These are phyloP conservation scores for Phaseolus coccineus DNA, from an alignment of 331 rosid genomes.

Conservation along the genomic window DNA sequence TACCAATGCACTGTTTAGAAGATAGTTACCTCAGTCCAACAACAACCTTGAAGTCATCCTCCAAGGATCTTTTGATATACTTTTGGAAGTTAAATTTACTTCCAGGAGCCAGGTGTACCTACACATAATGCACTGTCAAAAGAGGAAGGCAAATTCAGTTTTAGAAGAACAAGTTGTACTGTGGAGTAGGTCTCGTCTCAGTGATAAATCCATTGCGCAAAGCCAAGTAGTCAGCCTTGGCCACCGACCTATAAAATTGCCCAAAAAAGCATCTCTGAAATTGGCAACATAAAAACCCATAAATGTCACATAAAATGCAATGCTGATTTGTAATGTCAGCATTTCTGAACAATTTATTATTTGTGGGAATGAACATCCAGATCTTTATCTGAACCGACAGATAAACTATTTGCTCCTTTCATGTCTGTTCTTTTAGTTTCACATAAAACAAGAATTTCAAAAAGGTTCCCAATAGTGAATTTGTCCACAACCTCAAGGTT, in stretches of 20 bases:
- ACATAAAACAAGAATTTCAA: no score
- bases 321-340: no score
- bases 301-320: no score
- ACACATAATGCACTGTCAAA: conserved; percentile 41
- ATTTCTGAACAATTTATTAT: no score
- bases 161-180: conserved; percentile 21
- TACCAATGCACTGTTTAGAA: background rate
- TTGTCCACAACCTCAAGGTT: no score
- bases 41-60: conserved; percentile 92
- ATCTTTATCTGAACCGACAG: no score
- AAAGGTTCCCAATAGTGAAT: no score
- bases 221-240: conserved; percentile 82
- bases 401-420: no score
- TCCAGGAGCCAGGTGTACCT: conserved; percentile 92
- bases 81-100: conserved; percentile 94
- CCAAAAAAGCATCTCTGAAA: conserved; percentile 88
- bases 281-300: background rate
- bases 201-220: conserved; percentile 92
- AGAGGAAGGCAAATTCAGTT: conserved; percentile 35
- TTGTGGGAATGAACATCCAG: no score
- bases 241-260: conserved; percentile 88
- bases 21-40: conserved; percentile 88
- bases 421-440: no score
- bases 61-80: conserved; percentile 93
- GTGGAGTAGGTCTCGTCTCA: conserved; percentile 58